A percentile compares a stretch with the other conserved stretches of the same genome.
These are phyloP conservation scores for Pseudozyma thailandica DNA, from an alignment of 1,284 basidiomycete genomes.

Conservation along the genomic window DNA sequence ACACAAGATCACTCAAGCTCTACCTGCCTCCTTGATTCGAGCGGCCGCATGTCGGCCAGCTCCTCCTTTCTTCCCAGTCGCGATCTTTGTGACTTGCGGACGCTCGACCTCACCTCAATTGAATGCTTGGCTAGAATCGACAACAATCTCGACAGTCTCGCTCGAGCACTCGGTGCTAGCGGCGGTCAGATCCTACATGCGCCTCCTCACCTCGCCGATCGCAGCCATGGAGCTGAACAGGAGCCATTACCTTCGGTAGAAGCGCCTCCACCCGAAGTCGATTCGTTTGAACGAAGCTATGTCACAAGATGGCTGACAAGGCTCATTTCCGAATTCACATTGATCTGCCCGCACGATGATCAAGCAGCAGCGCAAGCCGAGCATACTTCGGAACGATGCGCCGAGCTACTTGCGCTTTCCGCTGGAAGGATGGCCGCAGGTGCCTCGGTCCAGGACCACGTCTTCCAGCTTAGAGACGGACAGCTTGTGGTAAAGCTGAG, in stretches of 20 bases:
- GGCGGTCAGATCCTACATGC: constrained; percentile 28
- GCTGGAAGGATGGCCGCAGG: constrained; percentile 52
- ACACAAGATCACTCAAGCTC: neutral
- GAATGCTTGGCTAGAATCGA: constrained; percentile 14
- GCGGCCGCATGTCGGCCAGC: constrained; percentile 21
- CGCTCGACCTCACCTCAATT: constrained; percentile 25
- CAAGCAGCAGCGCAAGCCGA: constrained; percentile 12
- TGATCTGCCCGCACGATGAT: constrained; percentile 12
- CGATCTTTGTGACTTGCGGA: constrained; percentile 38
- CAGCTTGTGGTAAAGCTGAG: constrained; percentile 36
- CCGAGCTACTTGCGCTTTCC: constrained; percentile 43
- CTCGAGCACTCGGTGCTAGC: constrained; percentile 29
- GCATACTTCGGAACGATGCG: constrained; percentile 23
- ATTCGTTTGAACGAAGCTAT: constrained; percentile 40
- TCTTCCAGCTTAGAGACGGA: constrained; percentile 14
- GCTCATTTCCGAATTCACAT: constrained; percentile 37
- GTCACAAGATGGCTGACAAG: constrained; percentile 44
- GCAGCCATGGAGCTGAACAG: neutral
- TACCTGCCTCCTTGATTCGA: too few relatives aligned
- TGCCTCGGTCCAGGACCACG: constrained; percentile 29
- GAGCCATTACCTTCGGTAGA: constrained; percentile 11
- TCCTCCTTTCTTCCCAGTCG: constrained; percentile 45
- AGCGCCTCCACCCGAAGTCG: constrained; percentile 22
- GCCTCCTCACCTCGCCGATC: constrained; percentile 2
- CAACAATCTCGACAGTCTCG: constrained; percentile 26